Evolutionary conservation across 805 yeast species (phyloP).

Genomic region (Candida tallmaniae): DNA sequence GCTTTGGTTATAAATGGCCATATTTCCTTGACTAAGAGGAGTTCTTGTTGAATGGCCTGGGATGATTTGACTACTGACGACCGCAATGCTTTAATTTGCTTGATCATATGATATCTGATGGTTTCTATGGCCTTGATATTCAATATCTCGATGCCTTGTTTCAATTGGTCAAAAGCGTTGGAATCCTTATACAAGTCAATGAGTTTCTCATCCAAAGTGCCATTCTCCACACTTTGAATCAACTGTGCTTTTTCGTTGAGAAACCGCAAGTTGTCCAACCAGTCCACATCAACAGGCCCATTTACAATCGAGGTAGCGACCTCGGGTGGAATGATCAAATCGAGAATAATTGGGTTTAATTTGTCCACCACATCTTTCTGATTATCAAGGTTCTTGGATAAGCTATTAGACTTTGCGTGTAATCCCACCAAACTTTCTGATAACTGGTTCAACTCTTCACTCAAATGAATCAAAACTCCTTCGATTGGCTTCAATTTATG

Average conservation of each 20-base stretch:
- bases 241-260: constrained; percentile 55
- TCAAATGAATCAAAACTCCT: constrained; percentile 51
- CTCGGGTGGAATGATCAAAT: constrained; percentile 70
- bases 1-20: constrained; percentile 52
- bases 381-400: constrained; percentile 22
- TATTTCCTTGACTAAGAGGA: constrained; percentile 60
- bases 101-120: constrained; percentile 62
- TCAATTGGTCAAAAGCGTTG: constrained; percentile 24
- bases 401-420: constrained; percentile 29
- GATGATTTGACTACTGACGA: constrained; percentile 51
- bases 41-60: constrained; percentile 64
- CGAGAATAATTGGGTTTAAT: constrained; percentile 73
- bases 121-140: constrained; percentile 67
- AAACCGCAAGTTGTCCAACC: constrained; percentile 65
- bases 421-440: constrained; percentile 29
- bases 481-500: constrained; percentile 47
- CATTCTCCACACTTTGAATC: constrained; percentile 22
- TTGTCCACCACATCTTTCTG: constrained; percentile 31
- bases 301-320: constrained; percentile 53
- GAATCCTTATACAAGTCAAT: constrained; percentile 11
- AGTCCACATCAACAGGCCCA: constrained; percentile 52
- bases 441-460: constrained; percentile 39
- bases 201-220: constrained; percentile 6
- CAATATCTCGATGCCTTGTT: constrained; percentile 44
- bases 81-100: constrained; percentile 64